These are phyloP conservation scores for Pogostemon cablin DNA, from an alignment of 257 asterid species.

Conservation along the genomic window DNA sequence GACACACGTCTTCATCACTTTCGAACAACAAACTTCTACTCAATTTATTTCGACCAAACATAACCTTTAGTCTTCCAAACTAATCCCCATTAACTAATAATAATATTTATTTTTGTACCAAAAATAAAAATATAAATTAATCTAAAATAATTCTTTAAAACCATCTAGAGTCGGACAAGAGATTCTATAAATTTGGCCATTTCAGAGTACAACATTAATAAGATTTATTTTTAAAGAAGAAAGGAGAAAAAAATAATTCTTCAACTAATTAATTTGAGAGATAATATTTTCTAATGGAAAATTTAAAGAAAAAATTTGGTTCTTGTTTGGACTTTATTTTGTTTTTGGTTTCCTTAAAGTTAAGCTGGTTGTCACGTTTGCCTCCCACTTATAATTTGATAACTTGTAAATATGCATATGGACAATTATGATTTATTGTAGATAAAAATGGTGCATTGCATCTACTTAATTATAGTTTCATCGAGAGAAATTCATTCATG, in stretches of 20 bases:
- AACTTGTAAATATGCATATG: constrained; percentile 35
- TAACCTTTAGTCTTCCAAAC: constrained; percentile 23
- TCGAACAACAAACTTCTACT: constrained; percentile 48
- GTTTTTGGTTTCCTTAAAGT: constrained; percentile 39
- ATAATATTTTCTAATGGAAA: background rate
- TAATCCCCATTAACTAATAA: constrained; percentile 15
- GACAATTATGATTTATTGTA: constrained; percentile 41
- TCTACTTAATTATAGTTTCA: background rate
- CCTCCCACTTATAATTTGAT: constrained; percentile 44
- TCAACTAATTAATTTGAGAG: background rate
- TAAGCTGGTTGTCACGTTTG: constrained; percentile 50
- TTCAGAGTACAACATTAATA: constrained; percentile 18
- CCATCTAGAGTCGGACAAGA: constrained; percentile 20
- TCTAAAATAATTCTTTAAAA: constrained; percentile 2
- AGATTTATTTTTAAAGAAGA: background rate
- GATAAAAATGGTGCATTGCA: constrained; percentile 32
- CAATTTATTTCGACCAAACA: constrained; percentile 36
- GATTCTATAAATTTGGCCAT: constrained; percentile 35
- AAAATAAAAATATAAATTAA: background rate
- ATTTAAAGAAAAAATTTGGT: constrained; percentile 15
- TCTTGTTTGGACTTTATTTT: constrained; percentile 28
- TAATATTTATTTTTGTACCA: background rate
- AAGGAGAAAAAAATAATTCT: background rate
- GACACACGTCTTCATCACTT: constrained; percentile 64
- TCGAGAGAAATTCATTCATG: background rate